Evolutionary conservation across 2,329 filamentous ascomycete species (phyloP), one percentile per base, ranked within the genome.

Genomic region (Colletotrichum trifolii): DNA sequence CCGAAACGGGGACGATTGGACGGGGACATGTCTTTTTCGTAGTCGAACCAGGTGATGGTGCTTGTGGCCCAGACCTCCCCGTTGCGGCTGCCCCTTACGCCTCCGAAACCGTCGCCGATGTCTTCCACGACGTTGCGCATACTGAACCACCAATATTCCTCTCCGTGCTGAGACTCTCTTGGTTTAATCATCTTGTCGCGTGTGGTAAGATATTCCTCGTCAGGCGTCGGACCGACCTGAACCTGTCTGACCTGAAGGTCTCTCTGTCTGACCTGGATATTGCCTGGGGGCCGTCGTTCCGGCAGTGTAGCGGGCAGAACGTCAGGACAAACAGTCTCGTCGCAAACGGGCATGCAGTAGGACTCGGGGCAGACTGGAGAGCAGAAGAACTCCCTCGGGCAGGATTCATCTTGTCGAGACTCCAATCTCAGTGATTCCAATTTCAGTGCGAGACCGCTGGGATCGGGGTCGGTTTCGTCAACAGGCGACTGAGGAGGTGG

Each of bases 1-100:
- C 64, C 60, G 25, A 66, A 62, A 2, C 63, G 63, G 11, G 63
- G 57, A 11, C 63, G 42, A 0, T 55, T 38, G 9, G 59, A 10
- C 12, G 8, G 35, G 3, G 52, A 36, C 17, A 43, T 53, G 45
- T 62, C 59, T 6, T 43, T 43, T 38, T 63, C 60, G 33, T 38
- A 2, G 47, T 57, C 13, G 8, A 66, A 49, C 11, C 15, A 36
- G 4, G 54, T 52, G 9, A 64, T 43, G 25, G 43, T 11, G 42
- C 58, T 63, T 36, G 63, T 64, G 13, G 63, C 34, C 59, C 63
- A 66, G 4, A 10, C 17, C 11, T 13, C 12, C 13, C 36, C 12
- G 40, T 47, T 15, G 4, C 33, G n/a, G 4, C 5, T 65, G 38
- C 9, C 25, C 33, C 10, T 17, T n/a, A 34, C 25, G 4, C 33